Percentiles rank a stretch among this genome's conserved stretches.
These are phyloP conservation scores for Berberis vulgaris DNA, from an alignment of 164 flowering plant genomes.

Conservation along the genomic window DNA sequence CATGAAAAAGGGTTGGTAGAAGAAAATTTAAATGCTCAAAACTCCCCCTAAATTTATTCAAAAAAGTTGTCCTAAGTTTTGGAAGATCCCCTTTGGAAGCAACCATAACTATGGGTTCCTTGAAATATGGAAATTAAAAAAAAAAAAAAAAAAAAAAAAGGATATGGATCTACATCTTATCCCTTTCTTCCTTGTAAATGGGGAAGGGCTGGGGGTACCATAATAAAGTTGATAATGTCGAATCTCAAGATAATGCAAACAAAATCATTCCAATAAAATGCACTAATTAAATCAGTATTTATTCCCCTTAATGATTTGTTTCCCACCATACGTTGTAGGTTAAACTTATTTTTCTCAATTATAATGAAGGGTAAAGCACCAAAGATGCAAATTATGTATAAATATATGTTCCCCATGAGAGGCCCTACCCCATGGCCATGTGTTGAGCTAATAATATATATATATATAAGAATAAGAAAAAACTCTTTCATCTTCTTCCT, in stretches of 20 bases:
- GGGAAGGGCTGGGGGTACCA: constrained; percentile 15
- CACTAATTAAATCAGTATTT: not conserved
- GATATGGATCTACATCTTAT: constrained; percentile 28
- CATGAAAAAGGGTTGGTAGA: too few relatives aligned
- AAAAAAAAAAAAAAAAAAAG: not conserved
- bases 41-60: not conserved
- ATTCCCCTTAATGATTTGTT: not conserved
- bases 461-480: constrained; percentile 8
- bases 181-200: constrained; percentile 27
- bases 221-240: constrained; percentile 25
- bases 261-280: not conserved
- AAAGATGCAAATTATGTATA: constrained; percentile 8
- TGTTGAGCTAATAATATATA: not conserved
- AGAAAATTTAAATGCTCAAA: too few relatives aligned
- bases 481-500: not conserved
- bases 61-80: not conserved
- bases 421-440: not conserved
- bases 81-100: not conserved
- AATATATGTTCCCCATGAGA: not conserved
- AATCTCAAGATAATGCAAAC: constrained; percentile 20
- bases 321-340: constrained; percentile 9
- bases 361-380: not conserved
- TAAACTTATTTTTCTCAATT: not conserved
- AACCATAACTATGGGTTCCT: constrained; percentile 25
- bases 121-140: constrained; percentile 40